These are phyloP conservation scores for Psilocybe cyanescens DNA, from an alignment of 768 basidiomycete species.

Conservation along the genomic window DNA sequence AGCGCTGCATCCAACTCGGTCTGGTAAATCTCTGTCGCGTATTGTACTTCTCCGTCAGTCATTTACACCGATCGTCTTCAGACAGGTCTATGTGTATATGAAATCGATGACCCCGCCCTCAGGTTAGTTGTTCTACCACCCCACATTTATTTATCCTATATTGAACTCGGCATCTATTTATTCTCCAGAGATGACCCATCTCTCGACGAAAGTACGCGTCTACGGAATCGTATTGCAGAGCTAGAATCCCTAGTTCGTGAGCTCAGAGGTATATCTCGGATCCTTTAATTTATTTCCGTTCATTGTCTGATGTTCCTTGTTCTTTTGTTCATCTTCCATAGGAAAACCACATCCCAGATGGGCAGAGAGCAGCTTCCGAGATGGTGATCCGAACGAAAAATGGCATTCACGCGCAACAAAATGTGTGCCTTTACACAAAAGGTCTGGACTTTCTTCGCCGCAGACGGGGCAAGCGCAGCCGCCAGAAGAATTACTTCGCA, in stretches of 20 bases:
- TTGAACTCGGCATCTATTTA: slow-evolving; percentile 13
- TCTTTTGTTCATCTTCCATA: slow-evolving; percentile 27
- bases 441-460: slow-evolving; percentile 13
- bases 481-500: slow-evolving; percentile 33
- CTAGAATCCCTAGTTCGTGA: slow-evolving; percentile 92
- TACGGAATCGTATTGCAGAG: slow-evolving; percentile 89
- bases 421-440: slow-evolving; percentile 48
- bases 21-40: slow-evolving; percentile 52
- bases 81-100: slow-evolving; percentile 95
- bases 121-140: slow-evolving; percentile 47
- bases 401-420: slow-evolving; percentile 87
- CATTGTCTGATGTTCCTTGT: neutral
- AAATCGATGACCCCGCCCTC: slow-evolving; percentile 87
- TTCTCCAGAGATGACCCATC: slow-evolving; percentile 77
- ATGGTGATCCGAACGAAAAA: slow-evolving; percentile 81
- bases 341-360: slow-evolving; percentile 89
- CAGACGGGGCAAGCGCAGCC: slow-evolving; percentile 34
- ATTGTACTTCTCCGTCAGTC: slow-evolving; percentile 9
- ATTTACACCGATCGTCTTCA: slow-evolving; percentile 31
- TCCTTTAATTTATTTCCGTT: neutral
- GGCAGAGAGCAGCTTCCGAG: slow-evolving; percentile 79
- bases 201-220: slow-evolving; percentile 83
- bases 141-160: neutral
- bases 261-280: slow-evolving; percentile 61
- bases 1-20: slow-evolving; percentile 88